Base-by-base conservation (phyloP, 164 flowering plant species). In the Taxillus chinensis region DNA sequence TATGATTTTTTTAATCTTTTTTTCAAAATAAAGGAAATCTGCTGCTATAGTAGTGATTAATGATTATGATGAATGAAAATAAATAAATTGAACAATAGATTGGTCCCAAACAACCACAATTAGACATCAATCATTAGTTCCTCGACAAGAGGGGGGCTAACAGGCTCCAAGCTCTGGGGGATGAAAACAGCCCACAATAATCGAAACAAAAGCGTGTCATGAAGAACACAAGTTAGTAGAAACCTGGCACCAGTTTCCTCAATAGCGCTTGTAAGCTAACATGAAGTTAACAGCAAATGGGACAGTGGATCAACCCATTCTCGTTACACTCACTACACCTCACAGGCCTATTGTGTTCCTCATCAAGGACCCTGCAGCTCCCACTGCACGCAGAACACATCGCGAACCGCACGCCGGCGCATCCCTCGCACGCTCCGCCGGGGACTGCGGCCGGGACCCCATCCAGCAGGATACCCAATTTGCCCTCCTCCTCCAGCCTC, bases 301-400 rank as follows among this genome's bases (percentile, higher is more conserved):
- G 96, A 67, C 98, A 93, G 11, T 75, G 88, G 56, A 93, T 81
- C 83, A 92, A 73, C 7, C 98, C 98, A 79, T 89, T 89, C 70
- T 89, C 97, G 63, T 90, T 90, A 70, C 97, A 90, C 59, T 80
- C 79, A 16, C 81, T 78, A 76, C 98, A 92, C 45, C 63, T 87
- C n/a, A 82, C 81, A 60, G 62, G 82, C 72, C 72, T 75, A 80
- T 75, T 83, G 67, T 68, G 61, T 7, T 72, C 78, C 42, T 71
- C 77, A 67, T 77, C 92, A 70, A 84, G 63, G 3, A 90, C 75
- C 75, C 84, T 92, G 65, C 96, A 83, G 65, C 98, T 92, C 60
- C 97, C 97, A 75, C 67, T 80, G 74, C 98, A 92, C 46, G 71
- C 80, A 78, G 71, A 37, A 61, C 98, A 92, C 96, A 92, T 78